These are phyloP conservation scores for Penicillium brasilianum DNA, from an alignment of 2,329 filamentous ascomycete species.

Conservation along the genomic window DNA sequence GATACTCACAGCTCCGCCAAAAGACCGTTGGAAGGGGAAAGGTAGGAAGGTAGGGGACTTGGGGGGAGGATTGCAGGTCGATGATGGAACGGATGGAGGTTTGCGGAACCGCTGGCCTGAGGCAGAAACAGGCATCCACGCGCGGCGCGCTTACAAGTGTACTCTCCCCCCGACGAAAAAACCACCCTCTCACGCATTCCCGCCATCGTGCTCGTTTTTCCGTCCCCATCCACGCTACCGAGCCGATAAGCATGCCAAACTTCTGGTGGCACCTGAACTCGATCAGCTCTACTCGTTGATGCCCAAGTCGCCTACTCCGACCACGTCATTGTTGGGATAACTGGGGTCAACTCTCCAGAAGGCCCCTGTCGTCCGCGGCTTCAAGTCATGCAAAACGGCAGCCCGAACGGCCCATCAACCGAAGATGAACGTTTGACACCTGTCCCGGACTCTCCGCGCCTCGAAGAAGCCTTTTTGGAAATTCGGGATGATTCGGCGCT, in stretches of 20 bases:
- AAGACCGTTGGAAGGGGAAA: constrained; percentile 27
- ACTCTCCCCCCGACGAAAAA: constrained; percentile 46
- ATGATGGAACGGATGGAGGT: constrained; percentile 38
- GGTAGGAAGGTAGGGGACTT: constrained; percentile 29
- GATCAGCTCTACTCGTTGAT: constrained; percentile 47
- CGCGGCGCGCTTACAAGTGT: constrained; percentile 39
- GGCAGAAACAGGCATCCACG: constrained; percentile 22
- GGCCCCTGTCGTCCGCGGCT: constrained; percentile 49
- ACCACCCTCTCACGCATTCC: constrained; percentile 47
- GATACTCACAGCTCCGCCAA: constrained; percentile 36
- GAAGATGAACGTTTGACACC: constrained; percentile 47
- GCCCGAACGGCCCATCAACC: constrained; percentile 46
- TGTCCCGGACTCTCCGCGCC: constrained; percentile 31
- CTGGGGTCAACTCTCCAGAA: constrained; percentile 49
- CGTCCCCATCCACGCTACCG: constrained; percentile 45
- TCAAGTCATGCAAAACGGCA: constrained; percentile 56
- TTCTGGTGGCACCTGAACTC: constrained; percentile 41
- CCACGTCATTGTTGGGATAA: constrained; percentile 50
- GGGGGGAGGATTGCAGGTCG: constrained; percentile 31
- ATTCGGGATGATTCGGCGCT: constrained; percentile 29
- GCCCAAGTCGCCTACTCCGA: constrained; percentile 41
- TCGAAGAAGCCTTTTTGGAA: constrained; percentile 30
- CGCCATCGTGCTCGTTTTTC: constrained; percentile 38
- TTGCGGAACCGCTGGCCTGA: constrained; percentile 30
- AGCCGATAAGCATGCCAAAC: constrained; percentile 54